Evolutionary conservation across 2,329 filamentous ascomycete species (phyloP).

Genomic region (Trichoderma asperellum): DNA sequence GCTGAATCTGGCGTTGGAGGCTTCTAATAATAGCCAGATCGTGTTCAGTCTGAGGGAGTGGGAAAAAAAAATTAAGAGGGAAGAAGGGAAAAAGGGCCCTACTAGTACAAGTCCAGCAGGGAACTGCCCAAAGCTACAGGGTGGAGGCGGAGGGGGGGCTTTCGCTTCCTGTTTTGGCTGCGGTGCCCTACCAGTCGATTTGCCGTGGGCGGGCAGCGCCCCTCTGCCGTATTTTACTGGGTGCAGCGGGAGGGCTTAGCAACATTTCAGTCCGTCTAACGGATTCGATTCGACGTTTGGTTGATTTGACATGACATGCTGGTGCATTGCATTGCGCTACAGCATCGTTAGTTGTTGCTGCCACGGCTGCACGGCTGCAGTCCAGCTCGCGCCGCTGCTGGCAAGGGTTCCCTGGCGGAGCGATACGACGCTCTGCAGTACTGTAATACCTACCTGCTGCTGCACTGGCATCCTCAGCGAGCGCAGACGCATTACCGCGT

Average conservation of each 20-base stretch:
- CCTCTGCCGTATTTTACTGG: constrained; percentile 15
- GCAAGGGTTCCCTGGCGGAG: neutral
- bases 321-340: neutral
- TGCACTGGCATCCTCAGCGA: neutral
- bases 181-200: constrained; percentile 2
- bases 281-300: neutral
- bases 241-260: constrained; percentile 18
- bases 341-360: neutral
- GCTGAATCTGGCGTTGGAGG: constrained; percentile 55
- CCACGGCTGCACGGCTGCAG: neutral
- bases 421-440: neutral
- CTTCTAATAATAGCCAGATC: constrained; percentile 57
- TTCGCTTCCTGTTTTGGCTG: neutral
- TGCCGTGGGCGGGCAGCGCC: neutral
- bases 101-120: constrained; percentile 5
- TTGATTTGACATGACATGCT: neutral
- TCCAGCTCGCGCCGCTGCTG: neutral
- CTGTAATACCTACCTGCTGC: neutral
- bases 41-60: constrained; percentile 44
- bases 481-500: neutral
- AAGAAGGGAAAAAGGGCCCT: constrained; percentile 2
- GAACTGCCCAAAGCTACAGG: constrained; percentile 8
- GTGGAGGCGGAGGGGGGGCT: constrained; percentile 18
- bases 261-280: neutral
- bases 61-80: constrained; percentile 31